Conservation (phyloP, 2,329 filamentous ascomycete genomes). For the Sporothrix protearum region DNA sequence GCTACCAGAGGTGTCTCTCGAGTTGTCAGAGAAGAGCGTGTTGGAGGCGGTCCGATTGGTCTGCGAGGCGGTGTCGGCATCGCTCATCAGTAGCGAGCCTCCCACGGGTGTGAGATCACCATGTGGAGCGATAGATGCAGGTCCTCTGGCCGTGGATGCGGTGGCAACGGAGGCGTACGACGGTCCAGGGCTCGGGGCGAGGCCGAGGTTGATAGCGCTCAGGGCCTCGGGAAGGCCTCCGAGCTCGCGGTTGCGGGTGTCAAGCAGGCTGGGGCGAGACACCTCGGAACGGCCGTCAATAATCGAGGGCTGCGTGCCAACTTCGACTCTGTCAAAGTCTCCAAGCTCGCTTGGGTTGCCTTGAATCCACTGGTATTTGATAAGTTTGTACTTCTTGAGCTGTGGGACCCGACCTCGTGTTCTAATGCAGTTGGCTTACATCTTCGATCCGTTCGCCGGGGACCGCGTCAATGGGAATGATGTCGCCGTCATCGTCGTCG, state of each 20-base stretch:
- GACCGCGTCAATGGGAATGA: background rate
- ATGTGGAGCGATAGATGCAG: background rate
- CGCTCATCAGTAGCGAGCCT: background rate
- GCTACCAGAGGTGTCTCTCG: background rate
- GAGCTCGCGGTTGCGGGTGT: slow-evolving; percentile 15
- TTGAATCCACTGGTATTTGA: slow-evolving; percentile 27
- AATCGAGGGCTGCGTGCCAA: slow-evolving; percentile 16
- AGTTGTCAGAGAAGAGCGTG: background rate
- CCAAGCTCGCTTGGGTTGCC: slow-evolving; percentile 27
- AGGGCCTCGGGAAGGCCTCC: slow-evolving; percentile 24
- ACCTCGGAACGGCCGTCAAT: slow-evolving; percentile 9
- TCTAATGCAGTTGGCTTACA: background rate
- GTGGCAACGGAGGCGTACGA: background rate
- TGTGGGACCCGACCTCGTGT: too few species aligned
- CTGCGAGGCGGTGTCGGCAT: background rate
- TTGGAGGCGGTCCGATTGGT: background rate
- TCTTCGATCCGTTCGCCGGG: slow-evolving; percentile 21
- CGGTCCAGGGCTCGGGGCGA: background rate
- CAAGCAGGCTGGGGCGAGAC: slow-evolving; percentile 19
- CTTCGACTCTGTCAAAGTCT: slow-evolving; percentile 22
- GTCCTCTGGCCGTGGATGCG: background rate
- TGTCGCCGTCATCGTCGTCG: background rate
- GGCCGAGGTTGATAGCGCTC: slow-evolving; percentile 24
- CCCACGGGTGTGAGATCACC: background rate
- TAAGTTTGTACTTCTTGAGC: background rate